A percentile compares a stretch with the other conserved stretches of the same genome.
Conservation (phyloP, 2,329 filamentous ascomycete species). For the Mycosphaerella sp. region DNA sequence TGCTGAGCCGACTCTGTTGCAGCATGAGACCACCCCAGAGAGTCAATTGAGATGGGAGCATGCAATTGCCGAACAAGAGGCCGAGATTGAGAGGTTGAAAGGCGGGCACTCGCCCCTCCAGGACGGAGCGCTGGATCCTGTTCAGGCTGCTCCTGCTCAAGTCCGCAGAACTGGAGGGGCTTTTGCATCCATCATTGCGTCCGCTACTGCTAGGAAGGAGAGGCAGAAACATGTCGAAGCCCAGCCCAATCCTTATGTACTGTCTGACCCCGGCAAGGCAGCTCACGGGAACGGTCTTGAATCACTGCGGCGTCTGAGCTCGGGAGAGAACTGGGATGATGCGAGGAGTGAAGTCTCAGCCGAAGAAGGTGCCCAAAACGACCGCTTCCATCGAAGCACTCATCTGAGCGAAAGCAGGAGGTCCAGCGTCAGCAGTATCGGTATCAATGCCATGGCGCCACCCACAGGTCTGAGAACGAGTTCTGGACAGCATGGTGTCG, state of each 20-base stretch:
- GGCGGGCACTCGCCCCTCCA: neutral
- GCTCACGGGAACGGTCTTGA: neutral
- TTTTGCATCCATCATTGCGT: constrained; percentile 7
- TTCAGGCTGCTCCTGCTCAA: neutral
- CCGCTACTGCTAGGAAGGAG: constrained; percentile 5
- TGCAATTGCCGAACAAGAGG: constrained; percentile 15
- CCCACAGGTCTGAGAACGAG: neutral
- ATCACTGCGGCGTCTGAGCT: neutral
- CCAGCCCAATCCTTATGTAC: constrained; percentile 13
- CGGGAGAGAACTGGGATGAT: constrained; percentile 11
- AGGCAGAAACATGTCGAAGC: constrained; percentile 5
- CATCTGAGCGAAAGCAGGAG: constrained; percentile 11
- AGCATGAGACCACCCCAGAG: neutral
- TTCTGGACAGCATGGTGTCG: neutral
- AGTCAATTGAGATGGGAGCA: neutral
- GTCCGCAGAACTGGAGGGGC: neutral
- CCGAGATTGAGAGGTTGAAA: constrained; percentile 11
- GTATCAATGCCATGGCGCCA: constrained; percentile 1
- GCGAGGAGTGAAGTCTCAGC: constrained; percentile 24
- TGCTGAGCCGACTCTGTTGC: constrained; percentile 9
- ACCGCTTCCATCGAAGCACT: constrained; percentile 10
- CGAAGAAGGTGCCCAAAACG: constrained; percentile 14
- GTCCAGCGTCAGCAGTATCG: constrained; percentile 28
- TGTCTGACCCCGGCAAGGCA: neutral
- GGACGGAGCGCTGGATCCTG: neutral